A percentile compares a stretch with the other conserved stretches of the same genome.
These are phyloP conservation scores for Paramecium sexaurelia DNA, from an alignment of 73 alveolate species.

Conservation along the genomic window DNA sequence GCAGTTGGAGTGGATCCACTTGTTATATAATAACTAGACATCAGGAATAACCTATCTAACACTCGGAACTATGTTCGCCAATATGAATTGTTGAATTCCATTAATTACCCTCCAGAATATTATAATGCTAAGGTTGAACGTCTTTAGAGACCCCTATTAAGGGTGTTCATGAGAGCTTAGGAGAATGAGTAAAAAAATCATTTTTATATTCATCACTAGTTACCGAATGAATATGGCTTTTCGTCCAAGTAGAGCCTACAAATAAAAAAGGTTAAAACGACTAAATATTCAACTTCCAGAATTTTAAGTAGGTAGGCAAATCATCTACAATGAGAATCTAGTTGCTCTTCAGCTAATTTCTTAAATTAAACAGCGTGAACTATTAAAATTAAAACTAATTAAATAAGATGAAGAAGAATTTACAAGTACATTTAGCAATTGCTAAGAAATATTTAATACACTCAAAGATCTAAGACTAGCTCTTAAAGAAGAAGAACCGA, in stretches of 20 bases:
- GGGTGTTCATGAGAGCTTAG: slow-evolving; percentile 45
- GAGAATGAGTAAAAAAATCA: slow-evolving; percentile 48
- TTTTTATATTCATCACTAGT: background rate
- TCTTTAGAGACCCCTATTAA: background rate
- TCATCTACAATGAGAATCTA: slow-evolving; percentile 33
- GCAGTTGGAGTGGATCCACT: background rate
- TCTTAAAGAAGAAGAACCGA: slow-evolving; percentile 8
- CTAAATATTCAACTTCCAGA: background rate
- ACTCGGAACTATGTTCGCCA: slow-evolving; percentile 12
- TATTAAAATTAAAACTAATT: slow-evolving; percentile 42
- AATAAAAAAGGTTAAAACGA: slow-evolving; percentile 21
- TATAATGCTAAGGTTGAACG: slow-evolving; percentile 16
- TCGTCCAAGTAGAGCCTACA: slow-evolving; percentile 44
- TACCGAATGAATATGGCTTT: slow-evolving; percentile 23
- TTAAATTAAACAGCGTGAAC: slow-evolving; percentile 16
- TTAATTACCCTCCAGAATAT: slow-evolving; percentile 24
- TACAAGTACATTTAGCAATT: slow-evolving; percentile 2
- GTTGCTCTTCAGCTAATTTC: background rate
- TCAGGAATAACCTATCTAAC: slow-evolving; percentile 12
- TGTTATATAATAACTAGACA: background rate
- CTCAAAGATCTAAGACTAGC: slow-evolving; percentile 1
- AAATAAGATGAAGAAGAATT: background rate
- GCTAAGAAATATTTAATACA: background rate
- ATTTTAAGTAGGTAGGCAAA: background rate
- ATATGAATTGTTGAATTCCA: slow-evolving; percentile 14